These are phyloP conservation scores for Bremia lactucae DNA, from an alignment of 352 stramenopile genomes.

Conservation along the genomic window DNA sequence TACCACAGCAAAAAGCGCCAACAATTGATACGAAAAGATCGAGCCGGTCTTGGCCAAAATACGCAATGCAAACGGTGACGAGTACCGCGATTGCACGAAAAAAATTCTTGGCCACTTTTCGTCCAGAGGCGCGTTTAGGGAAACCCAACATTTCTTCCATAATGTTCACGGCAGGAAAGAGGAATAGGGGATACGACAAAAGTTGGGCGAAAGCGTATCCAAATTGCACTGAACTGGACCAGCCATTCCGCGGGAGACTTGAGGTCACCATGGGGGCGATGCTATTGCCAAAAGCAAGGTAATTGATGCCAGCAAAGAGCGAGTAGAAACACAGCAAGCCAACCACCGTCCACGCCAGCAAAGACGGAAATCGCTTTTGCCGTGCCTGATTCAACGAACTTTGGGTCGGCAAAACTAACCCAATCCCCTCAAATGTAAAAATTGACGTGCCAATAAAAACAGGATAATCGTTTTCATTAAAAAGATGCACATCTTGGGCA, in stretches of 20 bases:
- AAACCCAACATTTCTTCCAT: constrained; percentile 79
- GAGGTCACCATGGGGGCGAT: constrained; percentile 66
- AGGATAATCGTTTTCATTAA: constrained; percentile 61
- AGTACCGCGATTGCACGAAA: constrained; percentile 60
- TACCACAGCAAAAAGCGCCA: constrained; percentile 72
- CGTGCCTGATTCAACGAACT: constrained; percentile 46
- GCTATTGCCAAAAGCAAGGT: constrained; percentile 53
- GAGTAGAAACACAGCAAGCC: constrained; percentile 74
- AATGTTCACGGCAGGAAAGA: constrained; percentile 77
- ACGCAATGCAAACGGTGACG: constrained; percentile 51
- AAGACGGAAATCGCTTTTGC: constrained; percentile 49
- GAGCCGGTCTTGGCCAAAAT: constrained; percentile 64
- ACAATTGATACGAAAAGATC: constrained; percentile 79
- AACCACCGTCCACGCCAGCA: constrained; percentile 53
- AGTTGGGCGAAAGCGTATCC: constrained; percentile 66
- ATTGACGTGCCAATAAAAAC: constrained; percentile 74
- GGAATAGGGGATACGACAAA: constrained; percentile 69
- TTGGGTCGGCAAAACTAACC: constrained; percentile 66
- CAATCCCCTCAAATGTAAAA: constrained; percentile 78
- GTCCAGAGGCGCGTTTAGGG: constrained; percentile 41
- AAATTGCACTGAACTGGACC: constrained; percentile 68
- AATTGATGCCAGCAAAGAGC: constrained; percentile 73
- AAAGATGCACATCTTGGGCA: constrained; percentile 40
- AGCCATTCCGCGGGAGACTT: constrained; percentile 57
- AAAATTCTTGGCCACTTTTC: constrained; percentile 67